Evolutionary conservation across 805 yeast genomes (phyloP).

Genomic region (Candida gorgasii): DNA sequence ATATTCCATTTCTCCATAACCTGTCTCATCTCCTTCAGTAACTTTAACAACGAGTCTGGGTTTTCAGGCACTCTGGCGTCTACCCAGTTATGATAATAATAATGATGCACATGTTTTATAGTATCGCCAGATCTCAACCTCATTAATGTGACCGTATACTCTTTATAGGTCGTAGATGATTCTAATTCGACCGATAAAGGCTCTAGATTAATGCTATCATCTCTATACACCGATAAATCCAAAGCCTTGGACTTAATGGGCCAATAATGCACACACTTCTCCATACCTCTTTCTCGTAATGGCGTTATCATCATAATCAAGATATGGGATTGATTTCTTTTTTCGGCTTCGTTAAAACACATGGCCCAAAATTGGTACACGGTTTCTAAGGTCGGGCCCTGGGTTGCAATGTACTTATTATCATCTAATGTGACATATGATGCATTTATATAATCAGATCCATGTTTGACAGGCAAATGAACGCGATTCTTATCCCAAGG

Average conservation of each 20-base stretch:
- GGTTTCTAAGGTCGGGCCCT: conserved; percentile 56
- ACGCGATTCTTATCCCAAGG: conserved; percentile 44
- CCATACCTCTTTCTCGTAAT: conserved; percentile 40
- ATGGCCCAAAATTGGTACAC: conserved; percentile 50
- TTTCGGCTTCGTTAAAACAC: conserved; percentile 37
- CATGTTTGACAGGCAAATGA: conserved; percentile 21
- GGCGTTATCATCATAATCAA: conserved; percentile 52
- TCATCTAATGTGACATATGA: conserved; percentile 26
- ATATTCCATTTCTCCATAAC: conserved; percentile 7
- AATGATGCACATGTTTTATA: conserved; percentile 36
- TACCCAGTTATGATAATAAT: conserved; percentile 45
- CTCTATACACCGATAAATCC: too few species aligned
- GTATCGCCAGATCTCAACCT: conserved; percentile 19
- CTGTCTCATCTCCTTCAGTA: conserved; percentile 22
- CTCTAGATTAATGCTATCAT: conserved; percentile 23
- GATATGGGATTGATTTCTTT: conserved; percentile 24
- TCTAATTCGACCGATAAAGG: conserved; percentile 18
- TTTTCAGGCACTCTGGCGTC: conserved; percentile 43
- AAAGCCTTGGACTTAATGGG: too few species aligned
- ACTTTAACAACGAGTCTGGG: conserved; percentile 28
- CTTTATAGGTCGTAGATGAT: conserved; percentile 20
- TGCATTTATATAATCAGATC: conserved; percentile 42
- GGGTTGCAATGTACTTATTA: conserved; percentile 60
- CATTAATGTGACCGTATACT: conserved; percentile 28
- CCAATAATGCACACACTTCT: conserved; percentile 48